Evolutionary conservation across 2,329 filamentous ascomycete genomes (phyloP), one percentile per base, ranked within the genome.

Genomic region (Scedosporium aurantiacum): DNA sequence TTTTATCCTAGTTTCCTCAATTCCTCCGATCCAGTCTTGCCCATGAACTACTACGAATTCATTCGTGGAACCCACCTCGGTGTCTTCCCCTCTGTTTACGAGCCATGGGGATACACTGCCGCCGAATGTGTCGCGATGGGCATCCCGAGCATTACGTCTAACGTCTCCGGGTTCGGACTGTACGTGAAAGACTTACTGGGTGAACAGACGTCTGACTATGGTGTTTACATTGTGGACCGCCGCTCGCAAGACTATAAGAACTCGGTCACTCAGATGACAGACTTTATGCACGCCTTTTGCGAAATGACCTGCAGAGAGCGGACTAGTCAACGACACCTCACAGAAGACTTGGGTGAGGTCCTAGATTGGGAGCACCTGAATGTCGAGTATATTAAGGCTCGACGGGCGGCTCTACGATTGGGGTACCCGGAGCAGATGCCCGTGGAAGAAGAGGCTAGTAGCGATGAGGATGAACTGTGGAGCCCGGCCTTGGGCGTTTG

Each of bases 131-230:
- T 94, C 0, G 94, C 97, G 65, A 97, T 97, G 94, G 94, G 94
- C 68, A 92, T 99, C 47, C 94, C 94, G 52, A 96, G 91, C 74
- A 97, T 99, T 75, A 97, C 94, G 10, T 97, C 94, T 28, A 99
- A 99, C 74, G 79, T 99, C 54, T 97, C 94, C 5, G 94, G 94
- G 21, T 99, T 99, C 70, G 94, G 94, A 58, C 97, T 94, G 76
- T 97, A 99, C 75, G 97, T 99, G 94, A 94, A 99, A 74, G 94
- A 99, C 75, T 78, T 97, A 67, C 97, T 99, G 66, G 93, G 97
- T 76, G 97, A 97, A 45, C 3, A 23, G 4, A 95, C 93, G 50
- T 89, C 88, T 66, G 94, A 99, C 75, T 97, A 99, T 71, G 94
- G 94, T 67, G 97, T 99, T 75, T 97, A 97, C 79, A 97, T 99